Evolutionary conservation across 441 rosid species (phyloP), one percentile per base, ranked within the genome.

Genomic region (Omphalea diandra): DNA sequence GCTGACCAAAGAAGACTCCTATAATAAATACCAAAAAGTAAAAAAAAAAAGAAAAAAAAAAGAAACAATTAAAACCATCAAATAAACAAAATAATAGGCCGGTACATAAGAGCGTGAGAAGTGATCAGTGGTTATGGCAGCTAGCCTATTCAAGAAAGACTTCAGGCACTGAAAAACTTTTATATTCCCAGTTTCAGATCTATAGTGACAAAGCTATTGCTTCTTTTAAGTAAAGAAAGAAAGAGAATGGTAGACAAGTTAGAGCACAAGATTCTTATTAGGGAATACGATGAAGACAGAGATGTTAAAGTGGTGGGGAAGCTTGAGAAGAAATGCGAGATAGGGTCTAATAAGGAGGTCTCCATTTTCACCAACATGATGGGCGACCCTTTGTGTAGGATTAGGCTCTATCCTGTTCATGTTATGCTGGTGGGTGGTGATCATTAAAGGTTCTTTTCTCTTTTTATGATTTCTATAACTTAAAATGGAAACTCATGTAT

Each of bases 251-350:
- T 63, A 7, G 77, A 69, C 66, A 81, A 24, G 22, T 65, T 63
- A n/a, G 79, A 73, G 62, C 77, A 80, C 46, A 75, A 67, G 73
- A 68, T 85, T 32, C 27, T 77, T 55, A 78, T 85, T 31, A 85
- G 91, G 75, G 88, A 83, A 79, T 83, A 80, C 75, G 75, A 75
- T n/a, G 83, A 79, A 75, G 76, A 67, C 20, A 83, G 70, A 65
- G 91, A 87, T 72, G 52, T 52, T 29, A 75, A 77, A 73, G 36
- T 80, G 81, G 87, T 87, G 69, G 85, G 85, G 82, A 81, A 87
- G 79, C 85, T 87, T 32, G 89, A 87, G 84, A 82, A 75, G 82
- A 76, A 75, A 0, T 87, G 87, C 63, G 83, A 81, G 72, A 76
- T 59, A 55, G 75, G 78, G 53, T 66, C 81, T 66, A 77, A 77